Percentiles rank a stretch among this genome's conserved stretches.
Conservation (phyloP, 2,329 filamentous ascomycete species). For the Pseudogymnoascus sp. region DNA sequence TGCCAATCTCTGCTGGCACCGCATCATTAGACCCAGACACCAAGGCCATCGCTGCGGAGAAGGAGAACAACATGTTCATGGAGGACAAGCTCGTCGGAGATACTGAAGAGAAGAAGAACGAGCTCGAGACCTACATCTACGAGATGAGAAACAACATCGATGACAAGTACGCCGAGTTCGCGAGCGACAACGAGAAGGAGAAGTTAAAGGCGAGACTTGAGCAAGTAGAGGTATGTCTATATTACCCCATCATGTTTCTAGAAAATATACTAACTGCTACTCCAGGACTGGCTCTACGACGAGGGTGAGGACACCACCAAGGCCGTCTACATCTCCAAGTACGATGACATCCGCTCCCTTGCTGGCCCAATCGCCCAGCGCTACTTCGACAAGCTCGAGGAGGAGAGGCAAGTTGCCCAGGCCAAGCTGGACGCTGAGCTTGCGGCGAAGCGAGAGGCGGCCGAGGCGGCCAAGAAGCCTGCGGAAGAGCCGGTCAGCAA, state of each 20-base stretch:
- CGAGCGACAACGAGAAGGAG: constrained; percentile 85
- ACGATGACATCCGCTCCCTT: constrained; percentile 87
- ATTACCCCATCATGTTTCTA: not conserved
- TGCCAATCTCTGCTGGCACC: constrained; percentile 79
- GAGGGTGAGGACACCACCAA: constrained; percentile 93
- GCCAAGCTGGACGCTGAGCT: constrained; percentile 72
- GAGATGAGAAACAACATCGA: constrained; percentile 93
- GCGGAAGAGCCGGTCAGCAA: constrained; percentile 32
- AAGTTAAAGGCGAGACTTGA: constrained; percentile 79
- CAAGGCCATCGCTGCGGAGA: constrained; percentile 67
- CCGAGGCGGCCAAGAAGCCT: constrained; percentile 39
- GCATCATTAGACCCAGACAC: constrained; percentile 63
- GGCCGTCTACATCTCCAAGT: constrained; percentile 87
- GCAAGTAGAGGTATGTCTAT: constrained; percentile 66
- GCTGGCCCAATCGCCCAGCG: constrained; percentile 88
- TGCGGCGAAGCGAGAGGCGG: constrained; percentile 51
- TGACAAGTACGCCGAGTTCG: constrained; percentile 81
- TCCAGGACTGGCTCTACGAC: constrained; percentile 94
- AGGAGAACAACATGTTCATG: constrained; percentile 86
- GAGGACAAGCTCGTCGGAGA: constrained; percentile 98
- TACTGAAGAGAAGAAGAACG: constrained; percentile 99
- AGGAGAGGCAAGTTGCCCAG: constrained; percentile 70
- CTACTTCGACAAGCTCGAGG: constrained; percentile 89
- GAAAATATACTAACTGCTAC: constrained; percentile 18
- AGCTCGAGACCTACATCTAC: constrained; percentile 96